phyloP scores from a whole-genome alignment of 1,139 yeast species.

The Geotrichum restrictum region DNA sequence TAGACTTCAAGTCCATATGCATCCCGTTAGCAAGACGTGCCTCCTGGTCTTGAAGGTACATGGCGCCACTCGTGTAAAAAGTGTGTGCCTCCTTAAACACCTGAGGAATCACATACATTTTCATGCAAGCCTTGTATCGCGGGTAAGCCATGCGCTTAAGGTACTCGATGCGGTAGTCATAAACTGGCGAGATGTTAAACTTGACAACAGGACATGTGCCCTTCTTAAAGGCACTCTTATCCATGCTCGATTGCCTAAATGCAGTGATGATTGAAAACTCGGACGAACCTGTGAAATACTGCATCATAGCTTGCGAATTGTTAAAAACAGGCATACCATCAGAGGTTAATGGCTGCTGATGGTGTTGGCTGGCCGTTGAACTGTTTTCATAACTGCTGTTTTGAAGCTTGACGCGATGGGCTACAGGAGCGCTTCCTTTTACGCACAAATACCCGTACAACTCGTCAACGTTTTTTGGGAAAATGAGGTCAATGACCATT shows the following conservation, averaged over 20 bases:
- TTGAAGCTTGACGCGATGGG: slow-evolving; percentile 18
- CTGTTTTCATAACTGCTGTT: neutral
- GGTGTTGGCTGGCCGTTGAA: too few relatives aligned
- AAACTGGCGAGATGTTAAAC: slow-evolving; percentile 16
- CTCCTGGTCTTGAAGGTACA: slow-evolving; percentile 19
- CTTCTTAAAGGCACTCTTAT: slow-evolving; percentile 14
- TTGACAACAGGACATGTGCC: slow-evolving; percentile 23
- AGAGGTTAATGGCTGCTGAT: too few relatives aligned
- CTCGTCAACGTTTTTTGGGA: slow-evolving; percentile 17
- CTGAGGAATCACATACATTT: slow-evolving; percentile 17
- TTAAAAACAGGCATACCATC: slow-evolving; percentile 10
- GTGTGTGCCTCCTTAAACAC: neutral
- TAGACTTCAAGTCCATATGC: slow-evolving; percentile 3
- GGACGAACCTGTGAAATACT: slow-evolving; percentile 10
- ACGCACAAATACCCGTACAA: slow-evolving; percentile 14
- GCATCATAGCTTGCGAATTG: slow-evolving; percentile 14
- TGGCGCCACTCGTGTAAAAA: slow-evolving; percentile 16
- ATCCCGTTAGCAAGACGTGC: slow-evolving; percentile 1
- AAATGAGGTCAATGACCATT: slow-evolving; percentile 19
- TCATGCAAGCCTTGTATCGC: slow-evolving; percentile 21
- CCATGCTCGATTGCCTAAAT: slow-evolving; percentile 18
- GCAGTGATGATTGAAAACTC: slow-evolving; percentile 20
- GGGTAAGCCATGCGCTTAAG: slow-evolving; percentile 22
- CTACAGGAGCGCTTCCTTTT: slow-evolving; percentile 8
- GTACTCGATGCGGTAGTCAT: slow-evolving; percentile 19